Evolutionary conservation across 208 protist species (phyloP), one percentile per base, ranked within the genome.

Genomic region (Trypanosomatidae sp.): DNA sequence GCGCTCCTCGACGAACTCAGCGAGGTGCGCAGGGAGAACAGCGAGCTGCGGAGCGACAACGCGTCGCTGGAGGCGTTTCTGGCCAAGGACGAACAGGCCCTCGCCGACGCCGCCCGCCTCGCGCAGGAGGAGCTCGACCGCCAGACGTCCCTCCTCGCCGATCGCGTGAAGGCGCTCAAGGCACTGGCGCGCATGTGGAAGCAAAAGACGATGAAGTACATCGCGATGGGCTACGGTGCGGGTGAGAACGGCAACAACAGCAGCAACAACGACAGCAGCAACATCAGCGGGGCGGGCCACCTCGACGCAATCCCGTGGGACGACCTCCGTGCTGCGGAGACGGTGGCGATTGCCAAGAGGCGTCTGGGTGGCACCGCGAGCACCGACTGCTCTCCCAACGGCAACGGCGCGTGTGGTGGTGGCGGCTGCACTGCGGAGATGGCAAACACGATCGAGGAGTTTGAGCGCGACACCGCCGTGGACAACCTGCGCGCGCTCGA

Each of bases 171-270:
- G 47, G 85, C 81, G 1, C 73, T 83, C 1, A 73, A 74, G 56
- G 69, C 71, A 13, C 79, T 92, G 17, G 80, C 85, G 6, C 83
- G 79, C 9, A 74, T 92, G 76, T 92, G 88, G 88, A 92, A 92
- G 75, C 85, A 87, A 17, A 83, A 83, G 10, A 80, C 85, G 28
- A 92, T 92, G 88, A 73, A 82, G 71, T 79, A 81, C 79, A 85
- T 92, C 60, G 88, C 88, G 30, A 74, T 80, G 80, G 70, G 83
- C 71, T 88, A 85, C 64, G 83, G 83, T 46, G 76, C 62, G n/a
- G n/a, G n/a, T n/a, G n/a, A n/a, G n/a, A n/a, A n/a, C n/a, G n/a
- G n/a, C n/a, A n/a, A n/a, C n/a, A n/a, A n/a, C 8, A 71, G 69
- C 1, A 65, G 41, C n/a, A 55, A 69, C 25, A 70, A 55, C 47